These are phyloP conservation scores for Pseudopithomyces chartarum DNA, from an alignment of 2,329 filamentous ascomycete genomes.

Conservation along the genomic window DNA sequence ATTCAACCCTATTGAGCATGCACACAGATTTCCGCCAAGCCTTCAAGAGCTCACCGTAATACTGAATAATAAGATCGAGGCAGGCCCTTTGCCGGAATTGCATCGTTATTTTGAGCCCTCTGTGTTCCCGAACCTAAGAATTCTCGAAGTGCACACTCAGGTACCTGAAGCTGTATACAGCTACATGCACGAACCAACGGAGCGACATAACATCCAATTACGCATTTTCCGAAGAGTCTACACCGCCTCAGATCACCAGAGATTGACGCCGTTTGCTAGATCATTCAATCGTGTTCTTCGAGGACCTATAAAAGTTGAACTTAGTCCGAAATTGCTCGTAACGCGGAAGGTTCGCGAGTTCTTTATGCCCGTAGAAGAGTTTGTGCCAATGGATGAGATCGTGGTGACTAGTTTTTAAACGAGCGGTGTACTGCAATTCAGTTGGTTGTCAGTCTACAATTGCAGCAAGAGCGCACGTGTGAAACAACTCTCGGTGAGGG, in stretches of 20 bases:
- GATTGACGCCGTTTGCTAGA: not conserved
- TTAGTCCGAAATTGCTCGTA: not conserved
- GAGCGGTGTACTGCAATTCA: not conserved
- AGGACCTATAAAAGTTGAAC: not conserved
- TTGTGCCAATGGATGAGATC: not conserved
- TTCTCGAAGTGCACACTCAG: not conserved
- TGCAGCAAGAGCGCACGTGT: not conserved
- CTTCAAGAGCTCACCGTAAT: not conserved
- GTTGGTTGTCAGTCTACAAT: not conserved
- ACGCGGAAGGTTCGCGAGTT: not conserved
- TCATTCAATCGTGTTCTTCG: not conserved
- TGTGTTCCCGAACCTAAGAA: not conserved
- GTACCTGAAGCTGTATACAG: not conserved
- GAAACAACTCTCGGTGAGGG: not conserved
- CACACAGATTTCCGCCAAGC: not conserved
- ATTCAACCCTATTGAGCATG: not conserved
- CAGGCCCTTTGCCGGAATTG: not conserved
- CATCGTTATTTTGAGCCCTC: not conserved
- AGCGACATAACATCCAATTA: not conserved
- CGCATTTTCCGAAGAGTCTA: conserved; percentile 1
- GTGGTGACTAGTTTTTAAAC: not conserved
- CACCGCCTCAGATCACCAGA: not conserved
- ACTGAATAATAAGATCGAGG: not conserved
- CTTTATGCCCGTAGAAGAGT: not conserved
- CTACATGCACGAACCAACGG: not conserved